Base-by-base conservation (phyloP, 1,284 basidiomycete genomes). In the Cerioporus squamosus region DNA sequence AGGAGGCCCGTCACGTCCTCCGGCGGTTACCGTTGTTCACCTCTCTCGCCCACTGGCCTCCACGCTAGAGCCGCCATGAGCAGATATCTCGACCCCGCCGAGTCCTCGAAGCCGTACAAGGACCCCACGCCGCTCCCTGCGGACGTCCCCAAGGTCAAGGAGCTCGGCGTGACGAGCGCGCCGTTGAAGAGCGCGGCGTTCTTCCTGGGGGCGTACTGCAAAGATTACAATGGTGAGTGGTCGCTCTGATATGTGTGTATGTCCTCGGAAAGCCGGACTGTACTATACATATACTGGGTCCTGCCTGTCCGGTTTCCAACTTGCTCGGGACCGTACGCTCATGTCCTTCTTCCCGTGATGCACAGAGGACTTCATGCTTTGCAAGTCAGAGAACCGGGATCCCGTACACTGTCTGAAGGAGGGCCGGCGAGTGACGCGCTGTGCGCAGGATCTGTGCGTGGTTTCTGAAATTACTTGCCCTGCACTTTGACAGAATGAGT, bases 321-420 rank as follows among this genome's bases (percentile, higher is more conserved):
- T 9, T 29, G 26, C 6, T 29, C 26, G 12, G 33, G 33, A 10
- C 14, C 14, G 33, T 15, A 36, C 12, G 12, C 33, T 36, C 33
- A 36, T 36, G 14, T 10, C 8, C 33, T 36, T 36, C 33, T 6
- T 10, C 10, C 33, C 33, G 3, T 3, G 12, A 14, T 12, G 33
- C 7, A 36, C 72, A 97, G 95, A 98, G 86, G 97, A 99, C 80
- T 99, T 98, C 72, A 98, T 99, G 95, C 90, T 98, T 57, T 99
- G 97, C 86, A 99, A 99, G 81, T 81, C 86, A 48, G 95, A 98
- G 80, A 90, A 86, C 73, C 83, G 85, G 55, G 90, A 98, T 73
- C 94, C 97, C 14, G 94, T 76, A 36, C 94, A 97, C 76, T 99
- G 97, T 77, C 76, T 99, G 76, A 92, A 93, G 81, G 97, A 99